A percentile compares a stretch with the other conserved stretches of the same genome.
Conservation (phyloP, 805 yeast genomes). For the Metschnikowia cerradonensis region DNA sequence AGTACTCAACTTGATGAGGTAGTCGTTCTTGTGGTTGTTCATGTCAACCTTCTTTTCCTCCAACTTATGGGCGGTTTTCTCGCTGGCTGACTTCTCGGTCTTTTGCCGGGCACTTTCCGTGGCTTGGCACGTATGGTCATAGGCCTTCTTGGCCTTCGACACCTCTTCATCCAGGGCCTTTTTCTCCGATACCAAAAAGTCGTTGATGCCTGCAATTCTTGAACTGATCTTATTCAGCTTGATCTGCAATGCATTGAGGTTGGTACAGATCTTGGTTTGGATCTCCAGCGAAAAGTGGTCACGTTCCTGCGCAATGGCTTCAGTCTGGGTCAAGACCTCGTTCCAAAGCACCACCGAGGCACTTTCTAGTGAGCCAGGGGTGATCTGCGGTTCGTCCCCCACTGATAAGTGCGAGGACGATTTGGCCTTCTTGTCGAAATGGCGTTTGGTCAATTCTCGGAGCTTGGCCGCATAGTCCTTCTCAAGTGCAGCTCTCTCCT, state of each 20-base stretch:
- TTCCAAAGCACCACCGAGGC: slow-evolving; percentile 89
- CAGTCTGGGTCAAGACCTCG: slow-evolving; percentile 80
- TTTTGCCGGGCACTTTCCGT: slow-evolving; percentile 81
- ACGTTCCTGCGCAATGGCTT: slow-evolving; percentile 68
- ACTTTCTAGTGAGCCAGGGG: slow-evolving; percentile 92
- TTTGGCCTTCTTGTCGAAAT: slow-evolving; percentile 72
- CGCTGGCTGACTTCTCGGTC: slow-evolving; percentile 52
- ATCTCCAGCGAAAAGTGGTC: slow-evolving; percentile 56
- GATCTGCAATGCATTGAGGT: slow-evolving; percentile 49
- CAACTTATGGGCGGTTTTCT: slow-evolving; percentile 50
- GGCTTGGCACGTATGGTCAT: slow-evolving; percentile 73
- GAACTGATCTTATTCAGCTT: slow-evolving; percentile 52
- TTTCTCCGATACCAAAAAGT: slow-evolving; percentile 47
- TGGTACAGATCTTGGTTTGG: slow-evolving; percentile 55
- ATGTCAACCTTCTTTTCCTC: slow-evolving; percentile 68
- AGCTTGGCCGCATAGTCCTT: slow-evolving; percentile 74
- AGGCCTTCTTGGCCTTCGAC: slow-evolving; percentile 63
- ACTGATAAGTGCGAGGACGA: slow-evolving; percentile 67
- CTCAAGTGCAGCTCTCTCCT: slow-evolving; percentile 78
- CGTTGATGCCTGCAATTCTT: slow-evolving; percentile 56
- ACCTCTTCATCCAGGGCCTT: slow-evolving; percentile 53
- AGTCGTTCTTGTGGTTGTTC: slow-evolving; percentile 84
- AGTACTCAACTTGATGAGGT: slow-evolving; percentile 72
- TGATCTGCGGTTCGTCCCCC: slow-evolving; percentile 84
- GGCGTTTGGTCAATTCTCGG: slow-evolving; percentile 58